phyloP scores from a whole-genome alignment of 2,329 filamentous ascomycete species.

The Colletotrichum sp. region DNA sequence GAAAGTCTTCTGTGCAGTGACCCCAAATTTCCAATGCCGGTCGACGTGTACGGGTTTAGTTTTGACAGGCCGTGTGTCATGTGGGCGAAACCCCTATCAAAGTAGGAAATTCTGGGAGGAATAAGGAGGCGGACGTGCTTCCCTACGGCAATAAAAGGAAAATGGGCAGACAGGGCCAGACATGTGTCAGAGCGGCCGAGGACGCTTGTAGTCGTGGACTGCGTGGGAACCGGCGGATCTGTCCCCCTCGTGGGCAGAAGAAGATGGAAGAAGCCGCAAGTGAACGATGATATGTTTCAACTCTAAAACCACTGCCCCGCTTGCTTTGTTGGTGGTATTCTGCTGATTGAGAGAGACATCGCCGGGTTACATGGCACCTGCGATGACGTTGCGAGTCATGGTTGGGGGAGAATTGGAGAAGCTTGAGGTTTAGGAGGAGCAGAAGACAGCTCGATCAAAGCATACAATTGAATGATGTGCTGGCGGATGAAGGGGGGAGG shows the following conservation, averaged over 20 bases:
- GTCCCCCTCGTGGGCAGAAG: neutral
- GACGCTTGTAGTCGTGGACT: neutral
- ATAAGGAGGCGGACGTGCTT: neutral
- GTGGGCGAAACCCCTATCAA: slow-evolving; percentile 1
- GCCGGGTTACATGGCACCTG: neutral
- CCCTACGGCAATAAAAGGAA: neutral
- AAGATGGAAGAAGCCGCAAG: neutral
- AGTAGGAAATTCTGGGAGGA: neutral
- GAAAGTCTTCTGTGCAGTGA: neutral
- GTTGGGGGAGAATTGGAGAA: neutral
- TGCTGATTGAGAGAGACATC: neutral
- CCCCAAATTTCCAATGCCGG: neutral
- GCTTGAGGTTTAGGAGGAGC: neutral
- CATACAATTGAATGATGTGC: neutral
- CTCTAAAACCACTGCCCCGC: slow-evolving; percentile 17
- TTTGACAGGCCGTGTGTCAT: neutral
- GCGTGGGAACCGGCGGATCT: neutral
- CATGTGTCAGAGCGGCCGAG: slow-evolving; percentile 11
- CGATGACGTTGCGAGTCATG: slow-evolving; percentile 12
- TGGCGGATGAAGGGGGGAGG: neutral
- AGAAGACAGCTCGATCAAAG: neutral
- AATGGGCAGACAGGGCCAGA: neutral
- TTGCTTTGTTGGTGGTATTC: neutral
- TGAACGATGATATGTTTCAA: slow-evolving; percentile 12
- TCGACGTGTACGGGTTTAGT: neutral